Conservation (phyloP, 768 basidiomycete genomes). For the Hortiboletus campestris region DNA sequence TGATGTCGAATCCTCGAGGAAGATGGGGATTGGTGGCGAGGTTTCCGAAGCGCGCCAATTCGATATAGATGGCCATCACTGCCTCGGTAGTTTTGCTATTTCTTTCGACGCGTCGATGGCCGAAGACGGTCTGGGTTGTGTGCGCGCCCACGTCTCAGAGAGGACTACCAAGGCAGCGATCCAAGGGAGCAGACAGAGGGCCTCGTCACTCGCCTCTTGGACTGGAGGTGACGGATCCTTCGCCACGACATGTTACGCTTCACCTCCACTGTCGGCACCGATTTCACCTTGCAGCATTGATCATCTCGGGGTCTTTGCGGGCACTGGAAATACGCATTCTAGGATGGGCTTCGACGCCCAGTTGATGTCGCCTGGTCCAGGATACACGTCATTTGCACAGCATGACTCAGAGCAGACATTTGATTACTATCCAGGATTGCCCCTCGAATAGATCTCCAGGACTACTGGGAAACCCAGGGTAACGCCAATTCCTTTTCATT, state of each 20-base stretch:
- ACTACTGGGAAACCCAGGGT: neutral
- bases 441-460: conserved; percentile 20
- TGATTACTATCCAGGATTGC: conserved; percentile 29
- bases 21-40: conserved; percentile 33
- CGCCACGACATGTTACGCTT: conserved; percentile 20
- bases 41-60: conserved; percentile 50
- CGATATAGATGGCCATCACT: conserved; percentile 43
- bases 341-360: conserved; percentile 24
- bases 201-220: conserved; percentile 28
- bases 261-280: conserved; percentile 40
- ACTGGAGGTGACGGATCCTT: conserved; percentile 18
- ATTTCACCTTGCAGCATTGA: conserved; percentile 37
- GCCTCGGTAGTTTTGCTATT: conserved; percentile 61
- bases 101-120: conserved; percentile 67
- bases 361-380: conserved; percentile 15
- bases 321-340: conserved; percentile 40
- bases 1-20: conserved; percentile 32
- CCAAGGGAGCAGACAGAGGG: conserved; percentile 15
- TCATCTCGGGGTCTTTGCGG: conserved; percentile 56
- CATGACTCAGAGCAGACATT: conserved; percentile 26
- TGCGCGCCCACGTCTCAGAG: conserved; percentile 65
- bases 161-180: conserved; percentile 23
- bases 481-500: neutral
- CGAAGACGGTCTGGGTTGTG: conserved; percentile 70
- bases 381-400: conserved; percentile 33